Base-by-base conservation (phyloP, 805 yeast genomes). In the Starmerella cellae region DNA sequence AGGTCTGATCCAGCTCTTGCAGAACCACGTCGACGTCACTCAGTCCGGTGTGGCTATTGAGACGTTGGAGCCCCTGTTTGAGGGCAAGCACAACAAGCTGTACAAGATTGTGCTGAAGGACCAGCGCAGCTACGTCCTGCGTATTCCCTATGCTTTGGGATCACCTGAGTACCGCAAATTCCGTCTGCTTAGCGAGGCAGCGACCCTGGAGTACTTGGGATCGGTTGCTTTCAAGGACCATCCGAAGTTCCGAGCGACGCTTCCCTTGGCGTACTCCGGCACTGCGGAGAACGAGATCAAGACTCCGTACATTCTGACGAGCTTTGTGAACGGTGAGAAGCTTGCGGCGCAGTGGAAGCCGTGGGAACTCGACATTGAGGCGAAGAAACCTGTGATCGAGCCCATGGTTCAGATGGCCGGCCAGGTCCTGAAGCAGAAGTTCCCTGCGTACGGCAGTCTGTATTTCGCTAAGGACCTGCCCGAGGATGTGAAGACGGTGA, bases 311-410 rank as follows among this genome's bases (percentile, higher is more conserved):
- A 77, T 83, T 43, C 66, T 88, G 50, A 73, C 81, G 77, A 95
- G 88, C 59, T 74, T 64, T 55, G 68, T 82, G 45, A 78, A 74
- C 39, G 95, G 96, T 38, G 79, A 77, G 22, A 70, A 82, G 46
- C 66, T 88, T 51, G 88, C 91, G 95, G 80, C 74, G 53, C 66
- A 75, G 48, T 88, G 98, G 98, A 75, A 82, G 50, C 97, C 98
- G 16, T 71, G 82, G 59, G 65, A 71, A 18, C 66, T 68, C 23
- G 83, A 80, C 47, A 67, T 71, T 41, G 62, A 66, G 29, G 56
- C 58, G 22, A 70, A 69, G 47, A 69, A 72, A 33, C 69, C 69
- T 20, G 66, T 71, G 37, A 72, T 91, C 53, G 71, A 73, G 41
- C 88, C 93, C 33, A 64, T 85, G 42, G 74, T 82, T 27, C 82